Evolutionary conservation across 192 early-diverging fungal species (phyloP).

Genomic region (Oehlia diaphana): DNA sequence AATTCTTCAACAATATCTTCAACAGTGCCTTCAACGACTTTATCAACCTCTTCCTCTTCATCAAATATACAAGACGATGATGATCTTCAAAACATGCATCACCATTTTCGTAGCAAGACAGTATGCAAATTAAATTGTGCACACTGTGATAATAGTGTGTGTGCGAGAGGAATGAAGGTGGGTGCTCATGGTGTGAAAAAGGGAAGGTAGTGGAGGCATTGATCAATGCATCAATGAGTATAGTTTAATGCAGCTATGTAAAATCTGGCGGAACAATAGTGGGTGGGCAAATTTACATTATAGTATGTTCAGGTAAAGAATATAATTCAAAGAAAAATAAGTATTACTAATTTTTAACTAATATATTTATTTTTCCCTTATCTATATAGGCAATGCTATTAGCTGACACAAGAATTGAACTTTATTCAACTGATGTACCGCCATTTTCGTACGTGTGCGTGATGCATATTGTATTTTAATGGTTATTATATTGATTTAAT

Average conservation of each 20-base stretch:
- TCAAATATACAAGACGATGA: not conserved
- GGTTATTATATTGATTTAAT: not conserved
- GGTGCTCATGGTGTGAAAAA: conserved; percentile 21
- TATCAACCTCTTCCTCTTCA: not conserved
- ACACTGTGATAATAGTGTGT: conserved; percentile 64
- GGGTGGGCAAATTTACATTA: not conserved
- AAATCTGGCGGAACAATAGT: conserved; percentile 1
- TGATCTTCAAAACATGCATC: conserved; percentile 2
- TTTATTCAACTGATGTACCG: conserved; percentile 75
- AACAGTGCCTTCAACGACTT: conserved; percentile 11
- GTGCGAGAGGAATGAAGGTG: conserved; percentile 74
- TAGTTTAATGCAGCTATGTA: not conserved
- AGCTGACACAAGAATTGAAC: conserved; percentile 68
- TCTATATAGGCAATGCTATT: conserved; percentile 57
- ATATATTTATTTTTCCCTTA: not conserved
- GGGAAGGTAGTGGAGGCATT: not conserved
- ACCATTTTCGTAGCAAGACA: conserved; percentile 49
- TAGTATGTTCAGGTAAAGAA: conserved; percentile 1
- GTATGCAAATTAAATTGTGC: conserved; percentile 67
- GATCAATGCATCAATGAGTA: not conserved
- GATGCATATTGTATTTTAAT: not conserved
- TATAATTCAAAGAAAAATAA: not conserved
- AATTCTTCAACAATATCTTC: conserved; percentile 6
- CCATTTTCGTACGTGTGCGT: conserved; percentile 61
- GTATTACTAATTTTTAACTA: not conserved